Evolutionary conservation across 306 rosid genomes (phyloP).

Genomic region (Trifolium repens): DNA sequence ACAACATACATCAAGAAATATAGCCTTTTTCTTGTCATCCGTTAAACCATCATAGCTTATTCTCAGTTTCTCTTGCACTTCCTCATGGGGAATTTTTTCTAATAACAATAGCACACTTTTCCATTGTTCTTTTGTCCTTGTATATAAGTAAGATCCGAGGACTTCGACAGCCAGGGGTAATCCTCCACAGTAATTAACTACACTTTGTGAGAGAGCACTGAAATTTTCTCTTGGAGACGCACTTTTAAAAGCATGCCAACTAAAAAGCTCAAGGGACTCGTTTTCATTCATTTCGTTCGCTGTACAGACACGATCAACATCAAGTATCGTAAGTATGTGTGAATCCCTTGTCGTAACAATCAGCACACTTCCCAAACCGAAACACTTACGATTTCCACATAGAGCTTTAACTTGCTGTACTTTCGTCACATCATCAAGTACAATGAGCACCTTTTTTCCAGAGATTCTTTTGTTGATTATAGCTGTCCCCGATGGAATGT

Average conservation of each 20-base stretch:
- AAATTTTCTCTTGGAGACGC: neutral
- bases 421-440: neutral
- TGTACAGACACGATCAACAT: neutral
- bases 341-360: neutral
- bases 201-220: neutral
- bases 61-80: constrained; percentile 33
- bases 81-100: constrained; percentile 33
- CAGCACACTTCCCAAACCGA: neutral
- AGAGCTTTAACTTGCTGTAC: neutral
- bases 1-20: constrained; percentile 51
- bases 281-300: neutral
- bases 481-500: neutral
- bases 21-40: constrained; percentile 17
- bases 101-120: neutral
- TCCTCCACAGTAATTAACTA: neutral
- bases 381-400: neutral
- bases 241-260: neutral
- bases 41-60: constrained; percentile 35
- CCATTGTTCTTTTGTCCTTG: neutral
- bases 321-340: neutral
- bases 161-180: neutral
- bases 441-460: neutral
- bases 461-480: neutral
- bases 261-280: neutral
- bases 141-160: neutral